A percentile compares a stretch with the other conserved stretches of the same genome.
Evolutionary conservation across 1,284 basidiomycete genomes (phyloP).

Genomic region (Ceratobasidium sp.): DNA sequence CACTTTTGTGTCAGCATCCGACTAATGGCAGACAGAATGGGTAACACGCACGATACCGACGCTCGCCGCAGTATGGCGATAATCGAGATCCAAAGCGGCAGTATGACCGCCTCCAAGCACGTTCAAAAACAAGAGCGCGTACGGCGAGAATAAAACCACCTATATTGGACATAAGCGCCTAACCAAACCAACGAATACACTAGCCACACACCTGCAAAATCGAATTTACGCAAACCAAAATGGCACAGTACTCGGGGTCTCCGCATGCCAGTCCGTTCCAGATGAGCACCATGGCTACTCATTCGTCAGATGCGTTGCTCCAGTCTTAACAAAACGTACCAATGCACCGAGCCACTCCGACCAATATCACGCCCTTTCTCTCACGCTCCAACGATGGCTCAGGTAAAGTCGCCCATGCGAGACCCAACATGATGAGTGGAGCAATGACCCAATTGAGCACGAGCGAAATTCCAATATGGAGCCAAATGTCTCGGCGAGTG

Average conservation of each 20-base stretch:
- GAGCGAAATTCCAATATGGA: slow-evolving; percentile 73
- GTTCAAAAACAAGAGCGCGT: slow-evolving; percentile 78
- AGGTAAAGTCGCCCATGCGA: slow-evolving; percentile 86
- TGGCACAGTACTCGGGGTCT: slow-evolving; percentile 78
- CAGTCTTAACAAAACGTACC: slow-evolving; percentile 41
- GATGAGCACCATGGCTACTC: slow-evolving; percentile 80
- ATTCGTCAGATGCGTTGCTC: not conserved
- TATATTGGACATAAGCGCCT: slow-evolving; percentile 58
- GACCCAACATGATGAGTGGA: slow-evolving; percentile 80
- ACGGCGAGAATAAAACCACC: slow-evolving; percentile 79
- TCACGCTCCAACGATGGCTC: slow-evolving; percentile 62
- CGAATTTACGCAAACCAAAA: slow-evolving; percentile 61
- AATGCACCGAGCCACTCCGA: slow-evolving; percentile 60
- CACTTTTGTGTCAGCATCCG: too few species aligned
- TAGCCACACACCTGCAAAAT: slow-evolving; percentile 44
- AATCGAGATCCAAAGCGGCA: slow-evolving; percentile 60
- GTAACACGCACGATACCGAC: slow-evolving; percentile 63
- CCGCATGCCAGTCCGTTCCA: slow-evolving; percentile 84
- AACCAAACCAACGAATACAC: slow-evolving; percentile 1
- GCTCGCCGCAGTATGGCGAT: slow-evolving; percentile 73
- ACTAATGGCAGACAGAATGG: too few species aligned
- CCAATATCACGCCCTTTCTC: slow-evolving; percentile 61
- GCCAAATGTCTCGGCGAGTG: slow-evolving; percentile 64
- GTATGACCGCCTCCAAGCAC: slow-evolving; percentile 60
- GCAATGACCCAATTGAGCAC: slow-evolving; percentile 84